Evolutionary conservation across 805 yeast species (phyloP), one percentile per base, ranked within the genome.

Genomic region (Ogataea pilisensis): DNA sequence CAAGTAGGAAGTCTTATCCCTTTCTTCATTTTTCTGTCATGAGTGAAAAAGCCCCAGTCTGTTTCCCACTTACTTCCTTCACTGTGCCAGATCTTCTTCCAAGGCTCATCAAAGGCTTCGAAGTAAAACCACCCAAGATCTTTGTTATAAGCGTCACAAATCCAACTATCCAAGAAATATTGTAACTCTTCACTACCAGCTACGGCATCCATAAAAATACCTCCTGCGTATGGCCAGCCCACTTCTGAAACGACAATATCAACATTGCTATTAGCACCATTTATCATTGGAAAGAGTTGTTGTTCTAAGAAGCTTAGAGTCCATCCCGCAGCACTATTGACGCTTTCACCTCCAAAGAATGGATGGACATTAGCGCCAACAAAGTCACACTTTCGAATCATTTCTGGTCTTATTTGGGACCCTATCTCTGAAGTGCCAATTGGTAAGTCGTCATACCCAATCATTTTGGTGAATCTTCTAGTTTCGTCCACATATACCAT

Each of bases 161-260:
- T 54, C 77, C 80, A 82, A 5, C 62, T 61, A 36, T 70, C 58
- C 41, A 81, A 45, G 43, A 82, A 80, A 5, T 43, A 45, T 41
- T 77, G 78, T 50, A 71, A 57, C 35, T 73, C 68, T 6, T 49
- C 39, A 3, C 53, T 46, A 2, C 73, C 74, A 0, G 87, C 85
- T 3, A 57, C 53, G 0, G 88, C 68, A 1, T 60, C 55, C 31
- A 63, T 54, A 41, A 65, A 69, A 1, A 29, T 42, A 0, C 86
- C 87, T 3, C 88, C 89, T 2, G 60, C 65, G 32, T 69, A 75
- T 0, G 89, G 90, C 90, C 89, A 82, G 0, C 88, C 89, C 17
- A 81, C 73, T 48, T 82, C 88, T 0, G 85, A 68, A 1, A 82
- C 66, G 4, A 72, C 63, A 5, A 79, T 49, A 1, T 67, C 55